These are phyloP conservation scores for Penicillium sp. DNA, from an alignment of 2,329 filamentous ascomycete genomes.

Conservation along the genomic window DNA sequence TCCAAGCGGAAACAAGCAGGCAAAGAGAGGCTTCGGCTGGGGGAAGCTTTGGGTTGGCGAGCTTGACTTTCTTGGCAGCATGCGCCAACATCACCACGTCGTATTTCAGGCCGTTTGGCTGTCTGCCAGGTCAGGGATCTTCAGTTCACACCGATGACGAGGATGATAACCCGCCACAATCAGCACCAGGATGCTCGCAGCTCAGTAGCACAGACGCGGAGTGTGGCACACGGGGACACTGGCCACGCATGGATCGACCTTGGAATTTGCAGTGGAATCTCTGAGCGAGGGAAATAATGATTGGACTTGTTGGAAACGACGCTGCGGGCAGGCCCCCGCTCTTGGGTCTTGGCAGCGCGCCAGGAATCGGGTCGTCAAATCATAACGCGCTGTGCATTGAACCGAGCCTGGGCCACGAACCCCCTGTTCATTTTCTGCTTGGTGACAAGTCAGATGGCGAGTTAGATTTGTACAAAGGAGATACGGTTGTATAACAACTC, in stretches of 20 bases:
- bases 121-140: background rate
- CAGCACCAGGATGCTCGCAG: background rate
- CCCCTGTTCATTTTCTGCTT: background rate
- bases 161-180: no score
- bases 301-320: background rate
- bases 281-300: background rate
- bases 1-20: background rate
- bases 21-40: background rate
- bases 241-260: background rate
- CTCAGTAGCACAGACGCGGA: background rate
- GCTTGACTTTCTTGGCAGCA: constrained; percentile 3
- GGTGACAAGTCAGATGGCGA: background rate
- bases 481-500: background rate
- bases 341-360: background rate
- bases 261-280: background rate
- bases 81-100: background rate
- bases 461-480: background rate
- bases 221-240: background rate
- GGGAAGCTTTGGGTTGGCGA: background rate
- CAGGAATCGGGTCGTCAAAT: background rate
- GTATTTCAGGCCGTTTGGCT: background rate
- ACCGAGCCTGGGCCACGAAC: background rate
- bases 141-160: background rate
- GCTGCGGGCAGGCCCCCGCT: background rate
- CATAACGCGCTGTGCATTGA: background rate